Percentiles rank a stretch among this genome's conserved stretches.
Evolutionary conservation across 495 filamentous ascomycete genomes (phyloP).

Genomic region (Podospora pseudopauciseta): DNA sequence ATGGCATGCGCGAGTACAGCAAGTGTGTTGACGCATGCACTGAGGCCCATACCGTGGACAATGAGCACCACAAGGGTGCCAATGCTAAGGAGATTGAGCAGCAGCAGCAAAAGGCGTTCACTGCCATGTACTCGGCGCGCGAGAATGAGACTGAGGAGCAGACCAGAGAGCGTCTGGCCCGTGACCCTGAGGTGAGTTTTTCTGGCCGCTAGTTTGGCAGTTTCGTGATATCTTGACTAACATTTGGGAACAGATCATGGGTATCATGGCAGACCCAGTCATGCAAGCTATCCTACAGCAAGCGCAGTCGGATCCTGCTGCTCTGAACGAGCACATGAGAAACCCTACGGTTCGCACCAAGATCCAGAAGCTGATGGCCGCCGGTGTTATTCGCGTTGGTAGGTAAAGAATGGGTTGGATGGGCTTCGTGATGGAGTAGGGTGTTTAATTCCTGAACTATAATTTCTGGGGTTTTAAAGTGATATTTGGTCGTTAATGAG

Average conservation of each 20-base stretch:
- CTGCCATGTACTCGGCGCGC: constrained; percentile 79
- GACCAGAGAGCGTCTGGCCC: constrained; percentile 85
- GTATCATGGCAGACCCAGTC: constrained; percentile 88
- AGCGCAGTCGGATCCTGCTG: constrained; percentile 87
- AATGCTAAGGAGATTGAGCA: constrained; percentile 88
- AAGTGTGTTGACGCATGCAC: constrained; percentile 86
- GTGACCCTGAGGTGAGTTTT: constrained; percentile 82
- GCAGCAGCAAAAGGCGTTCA: constrained; percentile 90
- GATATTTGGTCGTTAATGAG: constrained; percentile 19
- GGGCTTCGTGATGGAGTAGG: neutral
- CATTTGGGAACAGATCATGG: constrained; percentile 60
- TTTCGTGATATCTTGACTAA: neutral
- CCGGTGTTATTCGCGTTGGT: constrained; percentile 85
- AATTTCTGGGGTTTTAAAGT: constrained; percentile 1
- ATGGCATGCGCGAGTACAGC: constrained; percentile 96
- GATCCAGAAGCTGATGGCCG: constrained; percentile 88
- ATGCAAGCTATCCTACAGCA: constrained; percentile 98
- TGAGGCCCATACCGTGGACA: constrained; percentile 75
- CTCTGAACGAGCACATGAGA: constrained; percentile 94
- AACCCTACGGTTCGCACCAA: constrained; percentile 78
- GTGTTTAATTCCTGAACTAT: neutral
- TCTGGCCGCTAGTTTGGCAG: neutral
- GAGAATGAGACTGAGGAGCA: constrained; percentile 97
- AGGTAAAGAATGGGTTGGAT: constrained; percentile 32
- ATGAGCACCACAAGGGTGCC: constrained; percentile 57